Conservation (phyloP, 2,329 filamentous ascomycete species). For the Cercospora beticola region DNA sequence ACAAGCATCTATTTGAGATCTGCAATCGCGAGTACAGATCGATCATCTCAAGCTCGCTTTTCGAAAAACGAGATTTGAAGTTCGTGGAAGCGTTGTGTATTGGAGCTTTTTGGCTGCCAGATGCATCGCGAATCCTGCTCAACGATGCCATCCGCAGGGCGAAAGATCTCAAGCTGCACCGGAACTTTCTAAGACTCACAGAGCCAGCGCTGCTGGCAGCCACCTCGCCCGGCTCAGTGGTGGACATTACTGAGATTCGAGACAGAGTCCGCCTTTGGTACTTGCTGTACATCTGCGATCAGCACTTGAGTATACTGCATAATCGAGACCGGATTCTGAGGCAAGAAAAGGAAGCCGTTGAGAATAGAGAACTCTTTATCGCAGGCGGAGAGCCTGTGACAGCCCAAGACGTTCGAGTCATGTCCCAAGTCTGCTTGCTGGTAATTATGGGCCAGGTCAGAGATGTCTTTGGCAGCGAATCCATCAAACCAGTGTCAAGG, state of each 20-base stretch:
- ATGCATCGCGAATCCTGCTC: slow-evolving; percentile 62
- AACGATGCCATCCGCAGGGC: slow-evolving; percentile 55
- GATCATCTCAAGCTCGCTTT: slow-evolving; percentile 58
- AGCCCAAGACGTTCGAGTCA: slow-evolving; percentile 56
- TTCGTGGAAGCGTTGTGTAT: slow-evolving; percentile 61
- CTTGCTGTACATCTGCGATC: slow-evolving; percentile 63
- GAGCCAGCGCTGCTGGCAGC: slow-evolving; percentile 2
- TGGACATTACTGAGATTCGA: slow-evolving; percentile 39
- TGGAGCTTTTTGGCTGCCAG: slow-evolving; percentile 62
- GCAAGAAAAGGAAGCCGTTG: slow-evolving; percentile 58
- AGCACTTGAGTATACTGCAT: slow-evolving; percentile 64
- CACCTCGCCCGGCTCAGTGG: slow-evolving; percentile 32
- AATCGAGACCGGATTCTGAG: slow-evolving; percentile 57
- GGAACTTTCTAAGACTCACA: slow-evolving; percentile 12
- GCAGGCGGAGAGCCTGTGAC: slow-evolving; percentile 27
- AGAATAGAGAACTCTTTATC: slow-evolving; percentile 59
- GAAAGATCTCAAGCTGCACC: slow-evolving; percentile 41
- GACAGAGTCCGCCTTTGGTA: slow-evolving; percentile 63
- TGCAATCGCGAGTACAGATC: slow-evolving; percentile 60
- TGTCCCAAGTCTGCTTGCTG: slow-evolving; percentile 59
- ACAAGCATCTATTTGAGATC: slow-evolving; percentile 52
- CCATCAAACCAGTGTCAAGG: slow-evolving; percentile 52
- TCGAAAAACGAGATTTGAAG: slow-evolving; percentile 58
- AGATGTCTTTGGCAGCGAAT: slow-evolving; percentile 58
- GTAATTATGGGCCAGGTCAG: slow-evolving; percentile 58